Evolutionary conservation across 495 filamentous ascomycete genomes (phyloP), one percentile per base, ranked within the genome.

Genomic region (Trypethelium eluteriae): DNA sequence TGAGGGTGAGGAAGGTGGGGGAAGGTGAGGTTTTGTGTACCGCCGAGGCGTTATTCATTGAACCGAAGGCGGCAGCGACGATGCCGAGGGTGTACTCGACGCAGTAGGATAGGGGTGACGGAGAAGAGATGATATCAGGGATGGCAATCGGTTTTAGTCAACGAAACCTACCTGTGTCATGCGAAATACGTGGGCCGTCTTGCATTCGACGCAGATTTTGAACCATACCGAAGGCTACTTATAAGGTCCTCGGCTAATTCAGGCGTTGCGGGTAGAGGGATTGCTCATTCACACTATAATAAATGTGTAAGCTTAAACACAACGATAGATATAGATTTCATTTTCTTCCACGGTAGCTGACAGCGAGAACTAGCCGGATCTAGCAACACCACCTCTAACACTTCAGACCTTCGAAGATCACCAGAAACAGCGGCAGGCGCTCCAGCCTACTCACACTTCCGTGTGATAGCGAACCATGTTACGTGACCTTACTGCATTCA

Each of bases 41-140:
- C 77, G 91, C 89, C 14, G 88, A 88, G 73, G 92, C 89, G 2
- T 77, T 98, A 67, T 98, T 96, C 74, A 83, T 98, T 68, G 92
- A 96, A 76, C 94, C 94, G 4, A 92, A 84, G 75, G 81, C 89
- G 70, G 92, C 91, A 57, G 82, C 86, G 79, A 88, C 91, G 78
- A 73, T 71, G 69, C 70, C 67, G 65, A 66, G 67, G 59, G 63
- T 64, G 59, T 66, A 47, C 38, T 34, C 53, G 53, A 35, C 18
- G 18, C 32, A 59, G n/a, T 53, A 53, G 25, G 25, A 25, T 25
- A 53, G 5, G 32, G 53, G 25, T 36, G 53, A 36, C 14, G 53
- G 36, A 9, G 53, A 59, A 9, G 49, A 10, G 7, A 9, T 34
- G 53, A 14, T 35, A 59, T 59, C 36, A 14, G 41, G 41, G 41